Evolutionary conservation across 345 rosid genomes (phyloP), one percentile per base, ranked within the genome.

Genomic region (Dimocarpus longan): DNA sequence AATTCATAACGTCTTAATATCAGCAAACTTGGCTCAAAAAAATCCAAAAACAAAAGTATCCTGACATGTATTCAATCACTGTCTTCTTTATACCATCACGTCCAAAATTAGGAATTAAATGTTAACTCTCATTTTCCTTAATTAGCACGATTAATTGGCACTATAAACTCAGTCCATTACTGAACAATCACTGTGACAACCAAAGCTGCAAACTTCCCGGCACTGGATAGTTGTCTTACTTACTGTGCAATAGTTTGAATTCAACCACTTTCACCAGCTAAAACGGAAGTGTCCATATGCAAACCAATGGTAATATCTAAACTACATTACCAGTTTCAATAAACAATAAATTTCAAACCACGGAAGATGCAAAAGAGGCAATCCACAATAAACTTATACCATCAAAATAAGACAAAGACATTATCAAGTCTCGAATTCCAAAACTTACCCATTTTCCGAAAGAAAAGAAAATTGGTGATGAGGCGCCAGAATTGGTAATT

Each of bases 401-500:
- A 42, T 22, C 15, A 43, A 15, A 63, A 21, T 21, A 24, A 5
- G 12, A 66, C 32, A 12, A 22, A 24, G 24, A 39, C 19, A 12
- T 43, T 40, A 19, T 21, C 9, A 66, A 67, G 22, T 12, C 24
- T 44, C 7, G 11, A 65, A 52, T 15, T 50, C 21, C 16, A 18
- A 74, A 66, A 84, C 63, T 81, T 87, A 90, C 99, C 98, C 98
- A 94, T 93, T 84, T 93, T 93, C 48, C 98, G 90, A 88, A 94
- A 97, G 88, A 92, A 97, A 70, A 97, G 82, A 87, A 97, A 97
- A 83, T 97, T 97, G 44, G 99, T 97, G 79, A 97, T 57, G 74
- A 97, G 99, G 82, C 99, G 98, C 99, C 99, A 97, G 82, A 92
- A 86, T 79, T 97, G 95, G 85, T 91, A 93, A 13, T 93, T 91